A percentile compares a stretch with the other conserved stretches of the same genome.
These are phyloP conservation scores for Iberis pinnata DNA, from an alignment of 345 rosid genomes.

Conservation along the genomic window DNA sequence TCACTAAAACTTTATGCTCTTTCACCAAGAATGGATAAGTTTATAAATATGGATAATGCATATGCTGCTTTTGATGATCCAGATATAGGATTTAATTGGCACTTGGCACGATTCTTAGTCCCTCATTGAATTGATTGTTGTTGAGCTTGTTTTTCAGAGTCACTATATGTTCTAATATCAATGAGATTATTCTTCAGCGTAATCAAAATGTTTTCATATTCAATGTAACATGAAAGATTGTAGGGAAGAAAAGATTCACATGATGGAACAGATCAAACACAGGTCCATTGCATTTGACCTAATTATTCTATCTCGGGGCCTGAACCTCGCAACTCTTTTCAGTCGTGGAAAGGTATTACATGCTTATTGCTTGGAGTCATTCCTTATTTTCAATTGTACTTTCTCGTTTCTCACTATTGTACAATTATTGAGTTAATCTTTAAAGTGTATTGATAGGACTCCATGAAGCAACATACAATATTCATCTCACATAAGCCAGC, in stretches of 20 bases:
- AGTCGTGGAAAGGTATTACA: conserved; percentile 72
- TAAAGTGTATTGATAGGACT: conserved; percentile 44
- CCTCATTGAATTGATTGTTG: conserved; percentile 1
- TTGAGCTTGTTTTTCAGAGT: background rate
- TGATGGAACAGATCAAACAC: conserved; percentile 43
- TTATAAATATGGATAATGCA: conserved; percentile 86
- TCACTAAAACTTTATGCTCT: no score
- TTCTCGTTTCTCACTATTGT: conserved; percentile 3
- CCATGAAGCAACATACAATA: conserved; percentile 71
- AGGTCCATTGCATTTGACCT: conserved; percentile 92
- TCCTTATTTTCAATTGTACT: conserved; percentile 3
- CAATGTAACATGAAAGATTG: conserved; percentile 17
- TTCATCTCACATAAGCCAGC: conserved; percentile 85
- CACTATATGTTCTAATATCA: background rate
- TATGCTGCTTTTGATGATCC: conserved; percentile 86
- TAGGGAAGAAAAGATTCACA: conserved; percentile 58
- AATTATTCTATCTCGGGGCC: conserved; percentile 85
- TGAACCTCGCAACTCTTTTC: conserved; percentile 86
- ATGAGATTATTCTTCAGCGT: background rate
- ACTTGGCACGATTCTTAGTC: background rate
- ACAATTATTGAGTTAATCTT: background rate
- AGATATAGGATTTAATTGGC: conserved; percentile 44
- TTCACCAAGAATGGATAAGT: no score
- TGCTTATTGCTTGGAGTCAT: background rate
- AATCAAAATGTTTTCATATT: background rate